Conservation (phyloP, 2,329 filamentous ascomycete species). For the Trichoderma hamatum region DNA sequence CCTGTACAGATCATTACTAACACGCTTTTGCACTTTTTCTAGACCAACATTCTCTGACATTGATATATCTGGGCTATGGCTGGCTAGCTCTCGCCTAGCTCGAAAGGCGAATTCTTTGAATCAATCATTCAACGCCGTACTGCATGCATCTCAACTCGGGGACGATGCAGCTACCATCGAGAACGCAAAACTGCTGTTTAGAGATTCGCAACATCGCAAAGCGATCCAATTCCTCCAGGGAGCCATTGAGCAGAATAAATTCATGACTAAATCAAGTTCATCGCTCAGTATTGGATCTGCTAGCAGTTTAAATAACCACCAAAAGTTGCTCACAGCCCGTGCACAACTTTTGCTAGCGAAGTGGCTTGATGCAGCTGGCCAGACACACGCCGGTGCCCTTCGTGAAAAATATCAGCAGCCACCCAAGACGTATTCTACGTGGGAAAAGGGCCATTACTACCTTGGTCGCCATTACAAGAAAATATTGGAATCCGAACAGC, state of each 20-base stretch:
- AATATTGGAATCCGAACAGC: conserved; percentile 84
- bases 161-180: conserved; percentile 91
- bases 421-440: conserved; percentile 68
- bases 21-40: not conserved
- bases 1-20: not conserved
- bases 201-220: conserved; percentile 88
- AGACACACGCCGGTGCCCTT: conserved; percentile 81
- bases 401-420: conserved; percentile 82
- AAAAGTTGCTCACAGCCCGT: conserved; percentile 68
- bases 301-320: conserved; percentile 49
- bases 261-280: conserved; percentile 56
- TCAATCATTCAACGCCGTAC: conserved; percentile 90
- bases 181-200: conserved; percentile 90
- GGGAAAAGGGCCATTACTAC: conserved; percentile 98
- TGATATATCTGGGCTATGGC: conserved; percentile 82
- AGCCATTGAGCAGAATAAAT: conserved; percentile 80
- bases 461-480: conserved; percentile 97
- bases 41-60: conserved; percentile 65
- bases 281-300: conserved; percentile 42
- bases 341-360: conserved; percentile 90
- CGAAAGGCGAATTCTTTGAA: conserved; percentile 82
- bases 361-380: conserved; percentile 94
- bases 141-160: conserved; percentile 82
- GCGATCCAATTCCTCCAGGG: conserved; percentile 89
- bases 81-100: conserved; percentile 81